These are phyloP conservation scores for Scheffersomyces coipomensis DNA, from an alignment of 805 yeast species.

Conservation along the genomic window DNA sequence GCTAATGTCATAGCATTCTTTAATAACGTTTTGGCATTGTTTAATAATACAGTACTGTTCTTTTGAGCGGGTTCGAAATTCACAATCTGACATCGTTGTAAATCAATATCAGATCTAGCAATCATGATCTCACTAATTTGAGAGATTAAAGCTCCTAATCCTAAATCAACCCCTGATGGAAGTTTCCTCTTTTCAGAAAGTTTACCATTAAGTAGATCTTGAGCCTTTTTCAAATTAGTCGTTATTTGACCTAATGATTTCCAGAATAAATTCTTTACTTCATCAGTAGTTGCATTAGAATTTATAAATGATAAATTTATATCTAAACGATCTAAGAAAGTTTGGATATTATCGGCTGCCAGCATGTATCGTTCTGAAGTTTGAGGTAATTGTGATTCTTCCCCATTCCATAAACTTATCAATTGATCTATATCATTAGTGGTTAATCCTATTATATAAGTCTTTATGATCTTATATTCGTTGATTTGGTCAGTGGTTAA, in stretches of 20 bases:
- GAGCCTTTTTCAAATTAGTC: conserved; percentile 36
- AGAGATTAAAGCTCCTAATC: conserved; percentile 28
- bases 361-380: conserved; percentile 37
- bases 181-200: conserved; percentile 14
- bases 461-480: conserved; percentile 30
- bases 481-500: conserved; percentile 23
- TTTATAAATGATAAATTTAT: conserved; percentile 5
- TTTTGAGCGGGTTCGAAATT: conserved; percentile 26
- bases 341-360: conserved; percentile 45
- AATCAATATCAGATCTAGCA: conserved; percentile 53
- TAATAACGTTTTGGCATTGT: conserved; percentile 41
- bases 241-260: conserved; percentile 35
- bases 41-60: conserved; percentile 26
- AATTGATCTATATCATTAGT: conserved; percentile 22
- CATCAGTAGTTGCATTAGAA: conserved; percentile 1
- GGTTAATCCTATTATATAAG: conserved; percentile 26
- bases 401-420: conserved; percentile 31
- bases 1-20: conserved; percentile 47
- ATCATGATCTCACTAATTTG: conserved; percentile 43
- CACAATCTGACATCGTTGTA: conserved; percentile 43
- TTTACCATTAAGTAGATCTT: conserved; percentile 24
- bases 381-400: conserved; percentile 15
- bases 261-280: conserved; percentile 33
- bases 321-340: conserved; percentile 37
- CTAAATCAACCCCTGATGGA: conserved; percentile 16